phyloP scores from a whole-genome alignment of 345 rosid genomes.

The Gossypium stocksii region DNA sequence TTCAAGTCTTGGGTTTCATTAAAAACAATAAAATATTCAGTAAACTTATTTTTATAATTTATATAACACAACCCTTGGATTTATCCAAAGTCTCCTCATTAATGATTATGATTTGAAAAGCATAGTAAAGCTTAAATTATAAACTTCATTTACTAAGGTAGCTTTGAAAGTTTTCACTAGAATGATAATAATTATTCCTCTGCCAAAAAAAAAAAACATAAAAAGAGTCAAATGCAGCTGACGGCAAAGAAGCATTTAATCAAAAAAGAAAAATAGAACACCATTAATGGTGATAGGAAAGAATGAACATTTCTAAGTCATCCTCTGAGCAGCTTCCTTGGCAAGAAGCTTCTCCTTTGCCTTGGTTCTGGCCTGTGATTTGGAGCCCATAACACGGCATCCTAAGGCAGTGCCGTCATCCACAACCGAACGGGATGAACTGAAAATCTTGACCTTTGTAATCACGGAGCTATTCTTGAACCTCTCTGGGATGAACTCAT shows the following conservation, averaged over 20 bases:
- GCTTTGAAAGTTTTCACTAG: background rate
- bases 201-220: background rate
- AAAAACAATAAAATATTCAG: no score
- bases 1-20: no score
- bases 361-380: background rate
- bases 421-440: conserved; percentile 8
- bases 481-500: background rate
- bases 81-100: no score
- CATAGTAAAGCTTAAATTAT: no score
- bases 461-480: background rate
- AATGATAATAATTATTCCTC: background rate
- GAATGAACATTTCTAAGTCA: background rate
- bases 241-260: no score
- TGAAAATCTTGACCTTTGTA: conserved; percentile 10
- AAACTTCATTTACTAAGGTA: no score
- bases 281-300: background rate
- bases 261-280: background rate
- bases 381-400: background rate
- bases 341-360: background rate
- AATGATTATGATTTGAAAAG: no score
- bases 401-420: no score
- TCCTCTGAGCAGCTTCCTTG: conserved; percentile 2
- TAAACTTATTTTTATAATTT: no score
- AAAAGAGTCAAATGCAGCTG: no score
- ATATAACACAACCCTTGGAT: no score